These are phyloP conservation scores for Hypoxylon sp. DNA, from an alignment of 2,329 filamentous ascomycete genomes.

Conservation along the genomic window DNA sequence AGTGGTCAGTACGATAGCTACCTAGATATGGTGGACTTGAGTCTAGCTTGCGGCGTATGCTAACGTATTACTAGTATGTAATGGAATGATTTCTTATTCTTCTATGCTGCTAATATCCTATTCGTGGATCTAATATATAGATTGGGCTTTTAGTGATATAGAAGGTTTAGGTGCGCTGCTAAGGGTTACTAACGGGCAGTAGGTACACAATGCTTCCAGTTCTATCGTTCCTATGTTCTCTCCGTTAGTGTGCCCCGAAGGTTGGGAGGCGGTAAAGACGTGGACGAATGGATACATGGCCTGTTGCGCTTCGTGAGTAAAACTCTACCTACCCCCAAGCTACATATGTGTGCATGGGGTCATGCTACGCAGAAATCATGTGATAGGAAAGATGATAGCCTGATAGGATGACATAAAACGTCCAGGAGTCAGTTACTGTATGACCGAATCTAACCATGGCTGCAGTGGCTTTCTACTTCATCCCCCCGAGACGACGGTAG, in stretches of 20 bases:
- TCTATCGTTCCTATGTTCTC: constrained; percentile 45
- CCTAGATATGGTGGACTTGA: not conserved
- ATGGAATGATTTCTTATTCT: not conserved
- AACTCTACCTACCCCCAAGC: not conserved
- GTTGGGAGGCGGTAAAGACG: constrained; percentile 33
- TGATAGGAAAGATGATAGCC: not conserved
- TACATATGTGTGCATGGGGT: not conserved
- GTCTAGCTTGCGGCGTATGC: not conserved
- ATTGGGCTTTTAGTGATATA: not conserved
- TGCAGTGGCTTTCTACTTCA: constrained; percentile 40
- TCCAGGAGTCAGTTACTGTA: not conserved
- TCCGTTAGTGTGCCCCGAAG: constrained; percentile 41
- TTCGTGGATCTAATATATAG: not conserved
- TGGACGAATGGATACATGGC: constrained; percentile 45
- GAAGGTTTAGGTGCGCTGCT: no score
- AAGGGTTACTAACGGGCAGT: constrained; percentile 19
- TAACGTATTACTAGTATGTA: constrained; percentile 37
- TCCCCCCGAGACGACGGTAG: constrained; percentile 32
- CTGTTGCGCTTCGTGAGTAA: constrained; percentile 45
- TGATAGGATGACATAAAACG: not conserved
- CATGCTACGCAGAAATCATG: not conserved
- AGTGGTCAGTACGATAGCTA: constrained; percentile 38
- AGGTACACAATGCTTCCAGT: constrained; percentile 40
- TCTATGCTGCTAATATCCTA: not conserved
- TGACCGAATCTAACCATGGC: constrained; percentile 17